A percentile compares a stretch with the other conserved stretches of the same genome.
Conservation (phyloP, 208 protist species). For the Leishmania turanica region DNA sequence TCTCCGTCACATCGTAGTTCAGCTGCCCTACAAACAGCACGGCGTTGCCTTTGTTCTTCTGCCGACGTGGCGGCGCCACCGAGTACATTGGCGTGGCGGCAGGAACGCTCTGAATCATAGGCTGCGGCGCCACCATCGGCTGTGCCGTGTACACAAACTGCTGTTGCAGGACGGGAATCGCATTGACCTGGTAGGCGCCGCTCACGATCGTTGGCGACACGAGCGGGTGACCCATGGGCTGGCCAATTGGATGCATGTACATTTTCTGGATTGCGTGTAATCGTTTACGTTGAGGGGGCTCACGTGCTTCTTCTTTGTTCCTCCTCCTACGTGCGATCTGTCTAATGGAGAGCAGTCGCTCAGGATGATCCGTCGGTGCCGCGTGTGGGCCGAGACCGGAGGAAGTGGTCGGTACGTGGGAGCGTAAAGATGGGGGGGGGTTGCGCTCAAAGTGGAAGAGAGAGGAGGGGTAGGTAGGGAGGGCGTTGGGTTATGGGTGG, state of each 20-base stretch:
- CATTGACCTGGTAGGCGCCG: conserved; percentile 3
- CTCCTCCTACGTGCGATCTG: background rate
- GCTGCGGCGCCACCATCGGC: conserved; percentile 17
- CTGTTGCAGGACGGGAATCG: conserved; percentile 23
- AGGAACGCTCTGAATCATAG: conserved; percentile 3
- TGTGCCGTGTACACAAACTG: conserved; percentile 23
- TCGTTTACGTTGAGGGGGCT: background rate
- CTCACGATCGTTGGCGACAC: background rate
- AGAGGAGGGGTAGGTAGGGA: background rate
- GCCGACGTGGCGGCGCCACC: conserved; percentile 17
- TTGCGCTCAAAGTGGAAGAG: background rate
- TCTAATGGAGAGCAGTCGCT: background rate
- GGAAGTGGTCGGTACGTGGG: background rate
- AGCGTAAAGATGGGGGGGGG: background rate
- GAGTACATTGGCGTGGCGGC: conserved; percentile 11
- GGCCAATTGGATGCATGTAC: conserved; percentile 21
- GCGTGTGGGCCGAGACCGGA: background rate
- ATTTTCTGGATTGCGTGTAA: background rate
- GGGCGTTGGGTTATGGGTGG: background rate
- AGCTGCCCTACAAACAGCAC: conserved; percentile 56
- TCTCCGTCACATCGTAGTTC: conserved; percentile 40
- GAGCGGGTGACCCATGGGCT: conserved; percentile 8
- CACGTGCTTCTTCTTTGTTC: background rate
- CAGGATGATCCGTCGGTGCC: background rate
- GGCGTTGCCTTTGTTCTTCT: conserved; percentile 35